A percentile compares a stretch with the other conserved stretches of the same genome.
Evolutionary conservation across 345 rosid genomes (phyloP).

Genomic region (Boechera retrofracta): DNA sequence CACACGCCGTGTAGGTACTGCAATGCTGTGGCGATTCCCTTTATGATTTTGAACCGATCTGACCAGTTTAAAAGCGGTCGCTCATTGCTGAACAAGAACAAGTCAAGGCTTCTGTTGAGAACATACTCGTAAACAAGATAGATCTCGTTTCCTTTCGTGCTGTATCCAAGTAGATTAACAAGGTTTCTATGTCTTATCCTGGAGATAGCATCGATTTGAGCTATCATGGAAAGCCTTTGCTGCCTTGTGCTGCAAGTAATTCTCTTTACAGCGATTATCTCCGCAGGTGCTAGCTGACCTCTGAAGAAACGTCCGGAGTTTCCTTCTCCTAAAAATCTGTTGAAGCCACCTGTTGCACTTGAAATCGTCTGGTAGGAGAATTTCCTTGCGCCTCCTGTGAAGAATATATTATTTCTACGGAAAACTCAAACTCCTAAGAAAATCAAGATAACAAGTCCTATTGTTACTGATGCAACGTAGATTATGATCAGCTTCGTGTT

Average conservation of each 20-base stretch:
- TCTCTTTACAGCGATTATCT: slow-evolving; percentile 33
- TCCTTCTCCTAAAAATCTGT: not conserved
- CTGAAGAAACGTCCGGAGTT: slow-evolving; percentile 23
- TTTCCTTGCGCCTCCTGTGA: slow-evolving; percentile 8
- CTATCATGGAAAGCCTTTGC: not conserved
- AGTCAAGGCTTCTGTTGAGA: slow-evolving; percentile 58
- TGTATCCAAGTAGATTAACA: slow-evolving; percentile 52
- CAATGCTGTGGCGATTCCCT: slow-evolving; percentile 50
- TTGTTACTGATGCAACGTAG: not conserved
- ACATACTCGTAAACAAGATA: slow-evolving; percentile 56
- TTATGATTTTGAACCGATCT: slow-evolving; percentile 49
- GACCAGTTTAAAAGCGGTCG: slow-evolving; percentile 33
- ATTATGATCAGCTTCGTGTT: slow-evolving; percentile 22
- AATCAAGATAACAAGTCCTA: not conserved
- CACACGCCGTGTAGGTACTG: slow-evolving; percentile 55
- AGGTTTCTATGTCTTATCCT: slow-evolving; percentile 50
- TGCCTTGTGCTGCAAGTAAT: slow-evolving; percentile 34
- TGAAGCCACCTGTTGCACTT: slow-evolving; percentile 18
- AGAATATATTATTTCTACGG: not conserved
- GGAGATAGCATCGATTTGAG: not conserved
- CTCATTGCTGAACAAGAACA: slow-evolving; percentile 41
- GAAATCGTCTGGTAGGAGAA: slow-evolving; percentile 34
- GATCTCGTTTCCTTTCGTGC: slow-evolving; percentile 49
- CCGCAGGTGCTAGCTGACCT: slow-evolving; percentile 22
- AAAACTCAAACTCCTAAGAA: not conserved